phyloP scores from a whole-genome alignment of 2,329 filamentous ascomycete species.

The Trichoderma breve region DNA sequence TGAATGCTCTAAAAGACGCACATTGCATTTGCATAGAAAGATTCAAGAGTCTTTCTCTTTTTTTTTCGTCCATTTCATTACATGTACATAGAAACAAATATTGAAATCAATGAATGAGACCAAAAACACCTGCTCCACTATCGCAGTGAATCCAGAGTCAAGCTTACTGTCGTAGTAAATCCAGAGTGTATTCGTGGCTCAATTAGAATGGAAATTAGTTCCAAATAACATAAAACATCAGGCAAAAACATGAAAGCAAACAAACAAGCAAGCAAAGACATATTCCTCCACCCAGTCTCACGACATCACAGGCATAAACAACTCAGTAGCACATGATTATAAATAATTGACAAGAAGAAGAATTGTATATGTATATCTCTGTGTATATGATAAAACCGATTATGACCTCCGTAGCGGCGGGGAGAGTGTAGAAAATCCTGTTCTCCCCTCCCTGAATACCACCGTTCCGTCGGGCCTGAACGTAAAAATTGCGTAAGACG shows the following conservation, averaged over 20 bases:
- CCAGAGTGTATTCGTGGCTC: too few relatives aligned
- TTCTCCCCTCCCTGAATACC: background rate
- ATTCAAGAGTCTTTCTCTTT: background rate
- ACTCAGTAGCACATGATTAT: background rate
- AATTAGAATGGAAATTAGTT: background rate
- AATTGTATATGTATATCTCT: constrained; percentile 2
- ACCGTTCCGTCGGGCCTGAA: background rate
- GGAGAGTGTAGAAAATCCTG: background rate
- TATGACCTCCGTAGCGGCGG: background rate
- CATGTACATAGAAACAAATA: background rate
- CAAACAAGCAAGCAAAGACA: background rate
- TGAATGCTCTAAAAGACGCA: background rate
- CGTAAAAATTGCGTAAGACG: constrained; percentile 5
- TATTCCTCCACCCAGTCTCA: background rate
- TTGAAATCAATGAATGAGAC: background rate
- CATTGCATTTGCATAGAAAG: background rate
- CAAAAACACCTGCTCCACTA: background rate
- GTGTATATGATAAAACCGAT: background rate
- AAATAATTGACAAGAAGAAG: background rate
- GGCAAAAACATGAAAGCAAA: background rate
- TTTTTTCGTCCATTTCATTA: background rate
- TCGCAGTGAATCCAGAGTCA: background rate
- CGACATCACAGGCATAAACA: background rate
- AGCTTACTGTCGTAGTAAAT: background rate
- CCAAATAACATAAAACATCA: background rate